Evolutionary conservation across 495 filamentous ascomycete genomes (phyloP).

Genomic region (Chaetomium tenue): DNA sequence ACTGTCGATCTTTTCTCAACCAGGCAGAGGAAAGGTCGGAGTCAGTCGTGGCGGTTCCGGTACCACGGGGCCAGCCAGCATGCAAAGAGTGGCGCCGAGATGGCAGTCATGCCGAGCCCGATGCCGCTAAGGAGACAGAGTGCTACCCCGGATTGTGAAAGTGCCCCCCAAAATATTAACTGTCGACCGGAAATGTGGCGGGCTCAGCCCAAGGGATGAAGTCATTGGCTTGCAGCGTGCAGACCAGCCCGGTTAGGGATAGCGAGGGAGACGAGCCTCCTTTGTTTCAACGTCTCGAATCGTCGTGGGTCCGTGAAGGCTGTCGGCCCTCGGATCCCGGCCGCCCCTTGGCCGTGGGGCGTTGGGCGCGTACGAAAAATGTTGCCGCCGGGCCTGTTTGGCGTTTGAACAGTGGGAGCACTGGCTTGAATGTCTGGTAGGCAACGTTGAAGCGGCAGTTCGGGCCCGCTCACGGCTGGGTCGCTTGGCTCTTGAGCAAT

Average conservation of each 20-base stretch:
- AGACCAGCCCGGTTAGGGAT: neutral
- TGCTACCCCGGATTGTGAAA: slow-evolving; percentile 14
- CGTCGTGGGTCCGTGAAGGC: neutral
- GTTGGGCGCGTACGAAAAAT: neutral
- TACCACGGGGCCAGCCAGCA: neutral
- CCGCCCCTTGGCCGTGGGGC: neutral
- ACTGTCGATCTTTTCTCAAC: slow-evolving; percentile 3
- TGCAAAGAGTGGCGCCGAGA: slow-evolving; percentile 1
- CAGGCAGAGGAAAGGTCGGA: neutral
- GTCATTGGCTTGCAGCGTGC: neutral
- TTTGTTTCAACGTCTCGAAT: neutral
- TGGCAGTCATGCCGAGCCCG: neutral
- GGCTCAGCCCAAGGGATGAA: neutral
- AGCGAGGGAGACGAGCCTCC: too few relatives aligned
- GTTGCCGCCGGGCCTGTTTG: too few relatives aligned
- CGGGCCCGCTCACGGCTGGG: too few relatives aligned
- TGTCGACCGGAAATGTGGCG: neutral
- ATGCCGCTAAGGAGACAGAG: neutral
- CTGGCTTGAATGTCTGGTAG: too few relatives aligned
- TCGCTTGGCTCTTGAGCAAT: too few relatives aligned
- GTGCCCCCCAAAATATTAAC: neutral
- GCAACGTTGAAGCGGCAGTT: too few relatives aligned
- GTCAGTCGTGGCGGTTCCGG: slow-evolving; percentile 4
- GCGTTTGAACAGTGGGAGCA: neutral
- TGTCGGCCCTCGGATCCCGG: neutral